These are phyloP conservation scores for Penicillium flavigenum DNA, from an alignment of 495 filamentous ascomycete species.

Conservation along the genomic window DNA sequence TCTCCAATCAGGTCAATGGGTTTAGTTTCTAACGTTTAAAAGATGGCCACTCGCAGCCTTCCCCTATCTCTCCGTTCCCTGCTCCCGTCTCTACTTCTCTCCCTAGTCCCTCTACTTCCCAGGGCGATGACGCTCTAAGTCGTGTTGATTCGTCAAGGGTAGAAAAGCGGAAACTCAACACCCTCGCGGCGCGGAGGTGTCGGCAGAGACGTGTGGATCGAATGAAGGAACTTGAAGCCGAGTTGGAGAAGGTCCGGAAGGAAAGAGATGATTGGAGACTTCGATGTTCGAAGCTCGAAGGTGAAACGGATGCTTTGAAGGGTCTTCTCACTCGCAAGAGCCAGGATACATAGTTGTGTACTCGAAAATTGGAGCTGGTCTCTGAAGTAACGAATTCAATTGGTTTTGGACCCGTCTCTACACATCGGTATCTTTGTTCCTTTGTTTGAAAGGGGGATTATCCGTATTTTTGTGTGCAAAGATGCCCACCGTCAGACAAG, in stretches of 20 bases:
- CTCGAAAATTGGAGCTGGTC: conserved; percentile 17
- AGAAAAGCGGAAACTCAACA: conserved; percentile 64
- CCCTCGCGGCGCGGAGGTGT: conserved; percentile 68
- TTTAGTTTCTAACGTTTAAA: conserved; percentile 1
- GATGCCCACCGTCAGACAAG: not conserved
- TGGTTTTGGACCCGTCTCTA: not conserved
- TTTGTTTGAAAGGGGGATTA: no score
- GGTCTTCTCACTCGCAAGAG: conserved; percentile 30
- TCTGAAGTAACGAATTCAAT: conserved; percentile 12
- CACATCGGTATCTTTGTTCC: not conserved
- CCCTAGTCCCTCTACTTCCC: conserved; percentile 26
- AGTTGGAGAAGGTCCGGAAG: conserved; percentile 56
- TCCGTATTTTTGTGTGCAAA: not conserved
- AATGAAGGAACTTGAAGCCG: conserved; percentile 60
- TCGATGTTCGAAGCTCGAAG: conserved; percentile 61
- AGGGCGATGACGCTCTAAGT: conserved; percentile 20
- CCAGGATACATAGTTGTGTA: conserved; percentile 17
- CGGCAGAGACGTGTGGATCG: conserved; percentile 68
- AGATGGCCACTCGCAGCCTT: conserved; percentile 26
- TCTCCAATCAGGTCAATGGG: no score
- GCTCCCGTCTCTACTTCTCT: conserved; percentile 20
- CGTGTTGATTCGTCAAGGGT: conserved; percentile 32
- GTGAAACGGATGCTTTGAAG: conserved; percentile 50
- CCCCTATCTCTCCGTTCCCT: conserved; percentile 25
- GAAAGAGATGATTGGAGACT: conserved; percentile 68